Evolutionary conservation across 2,329 filamentous ascomycete species (phyloP).

Genomic region (Elsinoe perseae): DNA sequence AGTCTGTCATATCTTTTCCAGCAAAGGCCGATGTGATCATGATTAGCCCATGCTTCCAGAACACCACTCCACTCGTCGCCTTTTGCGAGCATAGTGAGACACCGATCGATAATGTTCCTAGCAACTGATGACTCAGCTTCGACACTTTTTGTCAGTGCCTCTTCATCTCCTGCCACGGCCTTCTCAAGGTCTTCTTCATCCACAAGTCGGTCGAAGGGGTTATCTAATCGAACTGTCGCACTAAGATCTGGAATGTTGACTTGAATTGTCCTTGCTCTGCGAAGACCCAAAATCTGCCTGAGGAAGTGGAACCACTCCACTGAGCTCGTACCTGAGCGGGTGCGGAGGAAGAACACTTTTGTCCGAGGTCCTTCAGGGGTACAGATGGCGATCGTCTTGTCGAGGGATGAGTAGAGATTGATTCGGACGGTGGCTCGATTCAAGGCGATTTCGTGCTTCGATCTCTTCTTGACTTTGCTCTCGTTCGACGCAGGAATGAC

Average conservation of each 20-base stretch:
- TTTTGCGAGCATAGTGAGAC: constrained; percentile 51
- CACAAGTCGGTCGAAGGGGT: constrained; percentile 52
- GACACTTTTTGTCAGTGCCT: constrained; percentile 38
- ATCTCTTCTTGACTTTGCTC: constrained; percentile 48
- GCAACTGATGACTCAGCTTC: constrained; percentile 50
- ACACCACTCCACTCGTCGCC: constrained; percentile 53
- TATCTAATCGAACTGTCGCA: constrained; percentile 50
- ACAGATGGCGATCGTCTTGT: constrained; percentile 61
- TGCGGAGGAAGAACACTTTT: constrained; percentile 54
- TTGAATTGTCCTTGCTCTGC: constrained; percentile 48
- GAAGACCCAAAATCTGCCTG: constrained; percentile 51
- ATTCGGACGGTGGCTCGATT: constrained; percentile 47
- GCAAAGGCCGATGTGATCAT: constrained; percentile 55
- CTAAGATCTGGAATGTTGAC: constrained; percentile 57
- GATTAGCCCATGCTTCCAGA: constrained; percentile 50
- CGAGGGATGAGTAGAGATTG: constrained; percentile 58
- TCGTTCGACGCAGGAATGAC: constrained; percentile 50
- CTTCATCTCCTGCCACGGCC: constrained; percentile 39
- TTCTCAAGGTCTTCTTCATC: constrained; percentile 35
- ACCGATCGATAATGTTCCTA: constrained; percentile 48
- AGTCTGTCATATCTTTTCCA: constrained; percentile 63
- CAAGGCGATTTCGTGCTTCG: constrained; percentile 51
- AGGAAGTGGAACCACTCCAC: constrained; percentile 65
- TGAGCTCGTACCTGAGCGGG: constrained; percentile 52
- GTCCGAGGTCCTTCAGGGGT: constrained; percentile 47